Evolutionary conservation across 352 stramenopile genomes (phyloP), one percentile per base, ranked within the genome.

Genomic region (Achlya hypogyna): DNA sequence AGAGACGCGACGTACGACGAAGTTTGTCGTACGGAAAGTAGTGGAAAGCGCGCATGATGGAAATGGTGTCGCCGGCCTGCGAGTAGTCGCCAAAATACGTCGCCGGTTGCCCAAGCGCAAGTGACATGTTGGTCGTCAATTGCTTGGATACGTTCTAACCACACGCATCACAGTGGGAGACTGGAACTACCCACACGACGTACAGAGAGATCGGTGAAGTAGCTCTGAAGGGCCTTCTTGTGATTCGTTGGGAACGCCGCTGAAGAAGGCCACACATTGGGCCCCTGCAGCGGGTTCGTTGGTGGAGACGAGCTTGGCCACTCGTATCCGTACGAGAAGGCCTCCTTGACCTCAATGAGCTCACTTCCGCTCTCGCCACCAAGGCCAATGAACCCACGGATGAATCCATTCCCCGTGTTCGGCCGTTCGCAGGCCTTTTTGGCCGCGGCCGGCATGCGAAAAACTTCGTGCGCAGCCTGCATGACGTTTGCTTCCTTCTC

Each of bases 41-140:
- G 71, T 92, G 84, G 71, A 90, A 92, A 53, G 86, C 74, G 42
- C 84, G 81, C 81, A 90, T 88, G 75, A 92, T 87, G 32, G 84
- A 92, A 69, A 92, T 92, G 31, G 81, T 89, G 71, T 89, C 80
- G 16, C 78, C 84, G 28, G 84, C 45, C 9, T 78, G 62, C 54
- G 79, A 90, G 65, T 78, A 88, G 35, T 75, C 59, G 69, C 87
- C 75, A 6, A 92, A 71, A 35, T 89, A 82, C 31, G 74, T 69
- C 20, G 71, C 71, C 47, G 52, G 31, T 53, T 70, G 52, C 28
- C 35, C 29, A 20, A 70, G 38, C 12, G 63, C 63, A 23, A 63
- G 2, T 51, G 88, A 89, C 25, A 90, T 69, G 54, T 70, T 78
- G 51, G 79, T 63, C 22, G 78, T 84, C 38, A 92, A 63, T 31